A percentile compares a stretch with the other conserved stretches of the same genome.
Evolutionary conservation across 495 filamentous ascomycete species (phyloP).

Genomic region (Pseudoneurospora amorphoporcata): DNA sequence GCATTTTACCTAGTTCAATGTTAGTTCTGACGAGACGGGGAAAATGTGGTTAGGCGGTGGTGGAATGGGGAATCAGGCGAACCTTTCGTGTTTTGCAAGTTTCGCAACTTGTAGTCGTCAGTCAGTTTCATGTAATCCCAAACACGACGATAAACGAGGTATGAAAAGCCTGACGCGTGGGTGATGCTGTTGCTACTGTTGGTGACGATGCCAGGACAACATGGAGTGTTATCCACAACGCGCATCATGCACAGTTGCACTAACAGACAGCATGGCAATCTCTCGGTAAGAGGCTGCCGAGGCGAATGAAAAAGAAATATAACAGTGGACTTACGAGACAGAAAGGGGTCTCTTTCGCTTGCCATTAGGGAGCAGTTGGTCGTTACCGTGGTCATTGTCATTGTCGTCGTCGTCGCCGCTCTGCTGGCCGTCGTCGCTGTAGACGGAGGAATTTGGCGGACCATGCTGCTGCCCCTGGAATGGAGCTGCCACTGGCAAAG

Average conservation of each 20-base stretch:
- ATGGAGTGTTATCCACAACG: neutral
- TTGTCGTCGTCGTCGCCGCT: constrained; percentile 33
- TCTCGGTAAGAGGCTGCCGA: neutral
- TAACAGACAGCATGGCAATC: neutral
- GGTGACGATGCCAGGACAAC: neutral
- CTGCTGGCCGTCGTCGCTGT: constrained; percentile 24
- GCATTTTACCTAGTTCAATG: constrained; percentile 52
- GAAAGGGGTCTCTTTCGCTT: constrained; percentile 49
- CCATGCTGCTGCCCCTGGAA: constrained; percentile 7
- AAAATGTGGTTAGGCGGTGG: neutral
- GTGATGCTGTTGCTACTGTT: neutral
- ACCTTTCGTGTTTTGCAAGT: neutral
- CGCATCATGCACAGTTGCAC: neutral
- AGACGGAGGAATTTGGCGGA: constrained; percentile 1
- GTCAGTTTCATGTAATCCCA: neutral
- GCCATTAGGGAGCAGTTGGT: constrained; percentile 30
- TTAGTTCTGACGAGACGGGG: neutral
- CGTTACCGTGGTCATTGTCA: constrained; percentile 30
- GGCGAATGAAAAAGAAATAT: neutral
- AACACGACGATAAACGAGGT: neutral
- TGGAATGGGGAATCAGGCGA: neutral
- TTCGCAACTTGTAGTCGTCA: neutral
- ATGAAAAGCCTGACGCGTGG: neutral
- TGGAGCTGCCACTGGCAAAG: constrained; percentile 2
- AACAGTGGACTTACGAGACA: constrained; percentile 36